Conservation (phyloP, 345 rosid species). For the Eutrema japonicum region DNA sequence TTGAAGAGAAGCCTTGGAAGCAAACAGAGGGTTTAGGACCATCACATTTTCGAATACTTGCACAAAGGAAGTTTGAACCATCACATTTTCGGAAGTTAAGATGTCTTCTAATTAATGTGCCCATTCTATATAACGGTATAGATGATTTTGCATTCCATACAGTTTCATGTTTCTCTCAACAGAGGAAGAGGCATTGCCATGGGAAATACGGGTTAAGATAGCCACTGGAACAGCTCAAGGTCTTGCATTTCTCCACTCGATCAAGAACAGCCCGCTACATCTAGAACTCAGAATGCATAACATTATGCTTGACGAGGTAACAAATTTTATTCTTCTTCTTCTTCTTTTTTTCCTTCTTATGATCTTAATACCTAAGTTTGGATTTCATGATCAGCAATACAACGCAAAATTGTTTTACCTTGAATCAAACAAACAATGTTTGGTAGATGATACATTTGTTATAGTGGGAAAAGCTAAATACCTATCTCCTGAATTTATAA, state of each 20-base stretch:
- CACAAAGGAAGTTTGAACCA: constrained; percentile 8
- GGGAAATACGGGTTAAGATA: constrained; percentile 30
- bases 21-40: too few relatives aligned
- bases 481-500: not conserved
- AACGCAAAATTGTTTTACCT: constrained; percentile 26
- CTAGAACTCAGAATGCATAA: constrained; percentile 16
- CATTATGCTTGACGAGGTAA: constrained; percentile 35
- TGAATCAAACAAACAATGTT: not conserved
- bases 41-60: constrained; percentile 20
- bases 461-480: not conserved
- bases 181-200: constrained; percentile 24
- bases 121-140: not conserved
- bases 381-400: constrained; percentile 31
- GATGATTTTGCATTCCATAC: not conserved
- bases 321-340: not conserved
- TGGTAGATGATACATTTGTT: not conserved
- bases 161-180: constrained; percentile 23
- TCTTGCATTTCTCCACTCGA: constrained; percentile 24
- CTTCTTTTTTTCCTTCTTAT: not conserved
- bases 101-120: not conserved
- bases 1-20: too few relatives aligned
- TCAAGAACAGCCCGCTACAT: not conserved
- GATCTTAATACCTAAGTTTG: constrained; percentile 3
- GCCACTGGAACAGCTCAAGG: constrained; percentile 26
- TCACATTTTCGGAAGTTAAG: constrained; percentile 22